A percentile compares a stretch with the other conserved stretches of the same genome.
Conservation (phyloP, 192 early-diverging fungal genomes). For the Rhizoclosmatium globosum region DNA sequence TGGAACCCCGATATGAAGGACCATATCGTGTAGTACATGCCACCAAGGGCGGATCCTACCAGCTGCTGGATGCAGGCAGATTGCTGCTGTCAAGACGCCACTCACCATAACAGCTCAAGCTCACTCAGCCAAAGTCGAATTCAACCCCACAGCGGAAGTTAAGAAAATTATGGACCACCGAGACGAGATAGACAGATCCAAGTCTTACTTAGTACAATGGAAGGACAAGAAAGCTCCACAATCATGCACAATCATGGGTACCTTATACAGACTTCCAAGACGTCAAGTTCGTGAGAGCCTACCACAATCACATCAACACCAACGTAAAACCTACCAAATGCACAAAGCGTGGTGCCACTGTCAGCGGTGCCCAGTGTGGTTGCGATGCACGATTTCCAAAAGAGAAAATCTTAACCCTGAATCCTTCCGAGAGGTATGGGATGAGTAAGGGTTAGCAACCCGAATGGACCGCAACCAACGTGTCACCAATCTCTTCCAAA, state of each 20-base stretch:
- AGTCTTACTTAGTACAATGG: background rate
- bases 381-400: no score
- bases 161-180: background rate
- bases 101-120: constrained; percentile 7
- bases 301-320: background rate
- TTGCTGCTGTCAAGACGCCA: background rate
- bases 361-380: no score
- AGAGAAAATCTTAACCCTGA: no score
- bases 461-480: no score
- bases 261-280: constrained; percentile 6
- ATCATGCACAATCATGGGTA: background rate
- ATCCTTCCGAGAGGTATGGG: no score
- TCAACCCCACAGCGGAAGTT: background rate
- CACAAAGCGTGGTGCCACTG: no score
- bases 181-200: background rate
- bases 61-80: background rate
- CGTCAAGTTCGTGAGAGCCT: background rate
- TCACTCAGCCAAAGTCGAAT: background rate
- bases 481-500: no score
- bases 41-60: background rate
- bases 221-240: background rate
- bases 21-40: background rate
- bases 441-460: no score
- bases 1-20: background rate
- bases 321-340: background rate